Percentiles rank a stretch among this genome's conserved stretches.
Conservation (phyloP, 106 monocot species). For the Dioscorea dumetorum region DNA sequence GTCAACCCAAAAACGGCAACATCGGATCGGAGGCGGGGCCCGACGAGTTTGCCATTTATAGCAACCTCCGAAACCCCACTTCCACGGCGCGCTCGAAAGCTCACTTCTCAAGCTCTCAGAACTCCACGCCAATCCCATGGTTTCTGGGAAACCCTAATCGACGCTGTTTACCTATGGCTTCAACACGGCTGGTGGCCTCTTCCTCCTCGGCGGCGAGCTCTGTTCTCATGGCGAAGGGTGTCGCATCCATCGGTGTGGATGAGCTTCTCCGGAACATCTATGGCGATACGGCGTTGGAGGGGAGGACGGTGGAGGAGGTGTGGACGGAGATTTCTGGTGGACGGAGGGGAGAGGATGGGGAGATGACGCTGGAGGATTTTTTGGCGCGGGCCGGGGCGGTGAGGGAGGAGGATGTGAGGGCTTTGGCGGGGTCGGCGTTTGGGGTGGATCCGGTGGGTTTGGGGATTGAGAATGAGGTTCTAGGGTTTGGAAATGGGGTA, state of each 20-base stretch:
- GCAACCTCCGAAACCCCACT: background rate
- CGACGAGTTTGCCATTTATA: background rate
- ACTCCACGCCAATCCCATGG: too few relatives aligned
- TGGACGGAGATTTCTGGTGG: slow-evolving; percentile 12
- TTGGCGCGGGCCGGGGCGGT: slow-evolving; percentile 21
- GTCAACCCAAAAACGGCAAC: background rate
- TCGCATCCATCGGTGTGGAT: slow-evolving; percentile 3
- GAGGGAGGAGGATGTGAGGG: slow-evolving; percentile 10
- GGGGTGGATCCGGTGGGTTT: background rate
- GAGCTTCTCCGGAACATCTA: slow-evolving; percentile 11
- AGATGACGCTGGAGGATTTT: slow-evolving; percentile 20
- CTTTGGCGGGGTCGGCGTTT: background rate
- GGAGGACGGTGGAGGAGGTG: slow-evolving; percentile 4
- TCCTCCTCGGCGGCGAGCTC: slow-evolving; percentile 3
- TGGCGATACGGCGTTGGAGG: background rate
- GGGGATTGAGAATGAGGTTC: background rate
- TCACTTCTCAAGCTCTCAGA: too few relatives aligned
- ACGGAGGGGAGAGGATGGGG: background rate
- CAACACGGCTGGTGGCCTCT: background rate
- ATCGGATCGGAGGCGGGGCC: background rate
- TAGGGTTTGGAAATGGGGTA: slow-evolving; percentile 3
- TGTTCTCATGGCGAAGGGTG: background rate
- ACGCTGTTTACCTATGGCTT: background rate
- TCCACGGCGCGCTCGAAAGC: background rate
- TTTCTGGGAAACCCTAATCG: too few relatives aligned